Evolutionary conservation across 306 rosid genomes (phyloP).

Genomic region (Cucurbita ficifolia): DNA sequence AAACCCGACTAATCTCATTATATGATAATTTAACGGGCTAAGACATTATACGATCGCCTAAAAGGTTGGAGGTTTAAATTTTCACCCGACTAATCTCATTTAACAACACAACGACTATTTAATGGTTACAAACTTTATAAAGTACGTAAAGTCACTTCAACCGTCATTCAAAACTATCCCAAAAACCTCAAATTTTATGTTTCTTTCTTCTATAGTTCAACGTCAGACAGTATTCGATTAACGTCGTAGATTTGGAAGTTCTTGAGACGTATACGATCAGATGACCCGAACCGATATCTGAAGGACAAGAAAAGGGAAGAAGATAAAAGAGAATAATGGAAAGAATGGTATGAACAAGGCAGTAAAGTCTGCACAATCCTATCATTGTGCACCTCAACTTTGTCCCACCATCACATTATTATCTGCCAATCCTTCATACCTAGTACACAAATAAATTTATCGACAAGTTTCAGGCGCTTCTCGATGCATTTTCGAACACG

Average conservation of each 20-base stretch:
- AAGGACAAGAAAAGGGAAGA: background rate
- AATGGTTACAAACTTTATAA: background rate
- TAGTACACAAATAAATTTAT: background rate
- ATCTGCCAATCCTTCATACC: background rate
- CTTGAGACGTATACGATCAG: background rate
- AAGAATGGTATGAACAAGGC: background rate
- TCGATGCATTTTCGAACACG: background rate
- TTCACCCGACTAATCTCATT: constrained; percentile 32
- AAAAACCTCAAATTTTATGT: background rate
- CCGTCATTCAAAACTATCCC: background rate
- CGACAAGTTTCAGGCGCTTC: background rate
- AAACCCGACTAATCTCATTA: constrained; percentile 34
- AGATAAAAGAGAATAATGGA: background rate
- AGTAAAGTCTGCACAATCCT: background rate
- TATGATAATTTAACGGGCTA: no score
- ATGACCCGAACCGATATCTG: background rate
- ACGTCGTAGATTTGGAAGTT: background rate
- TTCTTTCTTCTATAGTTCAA: background rate
- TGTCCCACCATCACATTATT: constrained; percentile 2
- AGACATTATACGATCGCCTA: no score
- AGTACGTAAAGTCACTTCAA: background rate
- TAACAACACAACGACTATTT: no score
- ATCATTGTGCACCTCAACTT: background rate
- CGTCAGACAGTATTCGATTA: background rate
- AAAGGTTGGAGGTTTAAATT: no score